phyloP scores from a whole-genome alignment of 2,329 filamentous ascomycete species.

The Exophiala calicioides region DNA sequence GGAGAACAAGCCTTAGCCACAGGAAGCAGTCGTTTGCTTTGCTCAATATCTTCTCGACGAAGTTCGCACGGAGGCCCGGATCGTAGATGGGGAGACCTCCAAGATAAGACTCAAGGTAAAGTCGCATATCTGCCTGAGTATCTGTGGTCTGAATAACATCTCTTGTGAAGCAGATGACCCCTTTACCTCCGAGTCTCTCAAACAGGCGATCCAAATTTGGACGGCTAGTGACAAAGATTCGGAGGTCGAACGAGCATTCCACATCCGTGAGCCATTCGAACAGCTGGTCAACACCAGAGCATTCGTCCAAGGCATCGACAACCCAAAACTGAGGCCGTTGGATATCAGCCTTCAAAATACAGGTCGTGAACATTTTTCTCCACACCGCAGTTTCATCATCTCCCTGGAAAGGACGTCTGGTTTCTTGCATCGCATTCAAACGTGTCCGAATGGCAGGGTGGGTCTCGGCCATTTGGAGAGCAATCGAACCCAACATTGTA shows the following conservation, averaged over 20 bases:
- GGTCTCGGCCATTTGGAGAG: constrained; percentile 3
- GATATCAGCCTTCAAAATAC: neutral
- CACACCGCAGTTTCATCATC: constrained; percentile 4
- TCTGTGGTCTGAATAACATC: neutral
- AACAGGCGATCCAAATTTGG: constrained; percentile 1
- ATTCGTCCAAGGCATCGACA: constrained; percentile 8
- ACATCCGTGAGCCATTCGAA: neutral
- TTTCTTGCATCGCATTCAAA: neutral
- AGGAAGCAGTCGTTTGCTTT: constrained; percentile 5
- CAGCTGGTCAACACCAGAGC: neutral
- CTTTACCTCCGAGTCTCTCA: neutral
- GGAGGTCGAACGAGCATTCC: neutral
- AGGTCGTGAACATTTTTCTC: constrained; percentile 1
- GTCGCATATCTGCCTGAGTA: neutral
- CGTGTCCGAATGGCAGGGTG: neutral
- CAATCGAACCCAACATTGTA: neutral
- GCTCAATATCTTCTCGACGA: neutral
- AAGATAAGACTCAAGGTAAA: constrained; percentile 1
- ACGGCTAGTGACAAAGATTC: constrained; percentile 2
- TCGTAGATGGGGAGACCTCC: neutral
- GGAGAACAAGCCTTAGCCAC: constrained; percentile 3
- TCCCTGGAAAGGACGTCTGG: neutral
- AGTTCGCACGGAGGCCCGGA: neutral
- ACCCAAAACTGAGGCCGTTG: constrained; percentile 5
- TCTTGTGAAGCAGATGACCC: neutral